phyloP scores from a whole-genome alignment of 495 filamentous ascomycete genomes.

The Ascobolus immersus region DNA sequence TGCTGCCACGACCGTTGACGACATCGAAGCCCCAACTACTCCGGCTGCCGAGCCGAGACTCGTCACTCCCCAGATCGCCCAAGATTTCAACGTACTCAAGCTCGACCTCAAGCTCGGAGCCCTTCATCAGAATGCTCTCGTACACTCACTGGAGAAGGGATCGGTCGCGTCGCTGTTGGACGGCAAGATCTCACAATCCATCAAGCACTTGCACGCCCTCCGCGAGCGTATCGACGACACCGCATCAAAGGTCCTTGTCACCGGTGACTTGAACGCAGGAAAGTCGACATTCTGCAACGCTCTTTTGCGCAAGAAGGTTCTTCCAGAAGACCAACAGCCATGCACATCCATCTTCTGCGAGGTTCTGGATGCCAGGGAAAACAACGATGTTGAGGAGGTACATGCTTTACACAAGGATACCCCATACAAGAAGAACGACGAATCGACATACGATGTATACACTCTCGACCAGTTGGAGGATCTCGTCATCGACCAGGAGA shows the following conservation, averaged over 20 bases:
- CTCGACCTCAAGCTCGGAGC: slow-evolving; percentile 75
- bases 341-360: slow-evolving; percentile 98
- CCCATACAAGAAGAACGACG: slow-evolving; percentile 66
- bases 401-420: slow-evolving; percentile 69
- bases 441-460: slow-evolving; percentile 78
- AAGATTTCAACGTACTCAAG: slow-evolving; percentile 88
- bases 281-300: slow-evolving; percentile 99
- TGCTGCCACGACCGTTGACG: slow-evolving; percentile 44
- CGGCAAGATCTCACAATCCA: slow-evolving; percentile 75
- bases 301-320: slow-evolving; percentile 63
- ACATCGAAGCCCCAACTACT: slow-evolving; percentile 30
- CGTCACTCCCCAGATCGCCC: slow-evolving; percentile 75
- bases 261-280: slow-evolving; percentile 86
- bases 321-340: slow-evolving; percentile 95
- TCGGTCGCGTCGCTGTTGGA: slow-evolving; percentile 77
- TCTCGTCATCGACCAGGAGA: slow-evolving; percentile 64
- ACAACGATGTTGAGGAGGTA: slow-evolving; percentile 73
- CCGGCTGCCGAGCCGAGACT: slow-evolving; percentile 34
- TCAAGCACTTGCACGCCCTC: slow-evolving; percentile 64
- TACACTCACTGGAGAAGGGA: slow-evolving; percentile 83
- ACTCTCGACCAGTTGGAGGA: slow-evolving; percentile 51
- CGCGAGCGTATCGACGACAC: slow-evolving; percentile 92
- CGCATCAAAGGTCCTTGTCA: slow-evolving; percentile 91
- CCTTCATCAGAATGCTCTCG: slow-evolving; percentile 64
- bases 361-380: slow-evolving; percentile 76